Conservation (phyloP, 1,284 basidiomycete species). For the Trametes versicolor region DNA sequence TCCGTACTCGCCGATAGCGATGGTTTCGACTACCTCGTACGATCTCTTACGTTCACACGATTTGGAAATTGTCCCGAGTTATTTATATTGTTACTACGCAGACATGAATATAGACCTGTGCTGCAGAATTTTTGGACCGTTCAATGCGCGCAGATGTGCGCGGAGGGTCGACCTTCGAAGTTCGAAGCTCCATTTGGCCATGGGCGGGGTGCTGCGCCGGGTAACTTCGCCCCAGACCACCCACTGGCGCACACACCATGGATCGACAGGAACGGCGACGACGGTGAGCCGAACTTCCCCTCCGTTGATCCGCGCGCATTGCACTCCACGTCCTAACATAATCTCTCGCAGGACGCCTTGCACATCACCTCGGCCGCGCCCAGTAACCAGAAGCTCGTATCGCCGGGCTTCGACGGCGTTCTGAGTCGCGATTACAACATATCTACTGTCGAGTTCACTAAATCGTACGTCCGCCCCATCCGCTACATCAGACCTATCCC, state of each 20-base stretch:
- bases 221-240: background rate
- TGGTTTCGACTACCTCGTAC: background rate
- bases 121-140: background rate
- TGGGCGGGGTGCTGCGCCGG: background rate
- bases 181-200: too few species aligned
- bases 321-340: background rate
- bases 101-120: background rate
- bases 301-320: background rate
- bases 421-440: constrained; percentile 1
- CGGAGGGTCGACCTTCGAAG: too few species aligned
- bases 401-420: background rate
- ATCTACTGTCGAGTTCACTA: background rate
- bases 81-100: constrained; percentile 2
- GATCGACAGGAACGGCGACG: constrained; percentile 1
- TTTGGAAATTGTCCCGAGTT: background rate
- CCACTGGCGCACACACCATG: background rate
- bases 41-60: background rate
- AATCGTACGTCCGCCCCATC: background rate
- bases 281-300: background rate
- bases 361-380: constrained; percentile 3
- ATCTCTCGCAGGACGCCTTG: background rate
- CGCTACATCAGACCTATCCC: too few species aligned
- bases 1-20: background rate
- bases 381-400: background rate
- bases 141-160: too few species aligned